Conservation (phyloP, 1,284 basidiomycete species). For the Cryptococcus deneoformans region DNA sequence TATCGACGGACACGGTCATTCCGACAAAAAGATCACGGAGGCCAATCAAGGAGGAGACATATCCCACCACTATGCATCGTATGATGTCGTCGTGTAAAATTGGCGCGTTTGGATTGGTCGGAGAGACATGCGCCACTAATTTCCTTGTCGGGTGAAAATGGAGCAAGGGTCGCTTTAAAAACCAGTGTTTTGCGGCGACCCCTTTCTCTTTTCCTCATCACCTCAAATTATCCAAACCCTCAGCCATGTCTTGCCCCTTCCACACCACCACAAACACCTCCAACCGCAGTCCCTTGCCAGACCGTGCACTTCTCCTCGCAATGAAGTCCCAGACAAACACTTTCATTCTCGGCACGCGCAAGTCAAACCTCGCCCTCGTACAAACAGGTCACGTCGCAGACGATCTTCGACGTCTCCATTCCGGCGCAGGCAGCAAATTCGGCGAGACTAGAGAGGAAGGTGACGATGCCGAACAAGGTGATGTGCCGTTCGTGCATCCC, state of each 20-base stretch:
- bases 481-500: not conserved
- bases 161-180: no score
- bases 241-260: slow-evolving; percentile 12
- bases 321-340: slow-evolving; percentile 17
- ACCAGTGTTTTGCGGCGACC: no score
- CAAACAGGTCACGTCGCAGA: slow-evolving; percentile 76
- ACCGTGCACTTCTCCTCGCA: slow-evolving; percentile 12
- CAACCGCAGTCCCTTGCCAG: slow-evolving; percentile 11
- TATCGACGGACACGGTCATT: no score
- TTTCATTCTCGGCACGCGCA: slow-evolving; percentile 72
- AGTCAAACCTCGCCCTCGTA: slow-evolving; percentile 77
- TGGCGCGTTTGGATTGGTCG: no score
- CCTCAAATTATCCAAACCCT: no score
- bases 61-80: no score
- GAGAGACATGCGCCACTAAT: no score
- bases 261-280: slow-evolving; percentile 9
- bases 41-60: no score
- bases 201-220: no score
- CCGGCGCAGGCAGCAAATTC: slow-evolving; percentile 18
- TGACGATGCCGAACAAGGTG: not conserved
- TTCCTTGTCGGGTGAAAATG: no score
- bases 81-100: no score
- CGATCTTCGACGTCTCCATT: slow-evolving; percentile 56
- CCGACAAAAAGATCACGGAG: no score
- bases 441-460: not conserved